Evolutionary conservation across 1,284 basidiomycete genomes (phyloP), one percentile per base, ranked within the genome.

Genomic region (Bondarzewia mesenterica): DNA sequence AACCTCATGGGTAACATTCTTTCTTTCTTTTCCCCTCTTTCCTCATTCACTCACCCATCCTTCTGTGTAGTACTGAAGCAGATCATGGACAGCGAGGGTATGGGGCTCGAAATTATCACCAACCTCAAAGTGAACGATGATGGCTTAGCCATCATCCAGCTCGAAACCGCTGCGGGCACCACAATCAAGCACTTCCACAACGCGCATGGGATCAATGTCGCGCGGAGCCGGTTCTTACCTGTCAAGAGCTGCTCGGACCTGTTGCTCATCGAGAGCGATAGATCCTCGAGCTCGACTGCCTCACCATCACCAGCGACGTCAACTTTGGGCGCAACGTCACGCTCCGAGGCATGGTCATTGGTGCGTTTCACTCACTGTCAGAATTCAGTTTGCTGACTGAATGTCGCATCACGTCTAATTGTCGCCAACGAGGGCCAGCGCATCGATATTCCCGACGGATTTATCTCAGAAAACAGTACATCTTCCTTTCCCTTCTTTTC

Each of bases 131-230:
- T 68, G 50, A 85, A 82, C 26, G 90, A 94, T 54, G 89, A 91
- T 54, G 91, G 92, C 29, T 87, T 90, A 57, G 82, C 93, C 51
- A 89, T 98, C 57, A 71, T 95, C 48, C 85, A 63, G 80, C 91
- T 99, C 64, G 96, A 99, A 76, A 99, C 95, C 5, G 93, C 96
- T 43, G 92, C 94, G 48, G 94, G 94, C 71, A 93, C 93, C 23
- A 94, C 93, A 40, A 96, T 99, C 78, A 97, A 97, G 78, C 93
- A 95, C 70, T 95, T 96, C 76, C 84, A 79, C 63, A 86, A 87
- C 61, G 93, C 89, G 7, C 93, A 94, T 65, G 96, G 96, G 57
- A 89, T 99, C 71, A 99, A 99, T 70, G 94, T 96, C 27, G 93
- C 94, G 49, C 85, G 93, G 56, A 85, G 81, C 53, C 89, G 94